These are phyloP conservation scores for Paecilomyces dactylethromorphus DNA, from an alignment of 2,329 filamentous ascomycete genomes.

Conservation along the genomic window DNA sequence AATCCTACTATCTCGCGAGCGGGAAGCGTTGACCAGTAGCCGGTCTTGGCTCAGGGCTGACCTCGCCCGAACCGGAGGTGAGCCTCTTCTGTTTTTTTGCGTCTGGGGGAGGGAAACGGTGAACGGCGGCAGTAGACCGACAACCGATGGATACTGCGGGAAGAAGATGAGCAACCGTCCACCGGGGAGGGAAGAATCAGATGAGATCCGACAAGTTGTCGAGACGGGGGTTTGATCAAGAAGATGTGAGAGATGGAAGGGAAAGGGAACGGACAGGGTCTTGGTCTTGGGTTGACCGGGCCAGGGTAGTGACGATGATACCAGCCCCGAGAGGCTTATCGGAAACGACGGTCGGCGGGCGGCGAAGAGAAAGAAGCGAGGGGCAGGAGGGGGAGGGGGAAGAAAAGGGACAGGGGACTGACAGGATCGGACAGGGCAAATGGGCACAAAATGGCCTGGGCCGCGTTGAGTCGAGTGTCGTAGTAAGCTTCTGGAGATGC, in stretches of 20 bases:
- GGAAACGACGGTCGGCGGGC: constrained; percentile 20
- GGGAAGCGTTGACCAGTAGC: neutral
- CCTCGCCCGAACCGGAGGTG: neutral
- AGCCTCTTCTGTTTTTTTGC: too few species aligned
- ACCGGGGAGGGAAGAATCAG: neutral
- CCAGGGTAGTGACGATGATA: constrained; percentile 18
- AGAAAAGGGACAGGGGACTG: neutral
- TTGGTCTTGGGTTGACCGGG: constrained; percentile 6
- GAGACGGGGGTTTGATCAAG: neutral
- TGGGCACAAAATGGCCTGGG: neutral
- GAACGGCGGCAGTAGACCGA: constrained; percentile 6
- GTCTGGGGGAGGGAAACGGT: too few species aligned
- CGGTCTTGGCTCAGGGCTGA: neutral
- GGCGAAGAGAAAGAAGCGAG: constrained; percentile 12
- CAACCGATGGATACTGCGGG: constrained; percentile 5
- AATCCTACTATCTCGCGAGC: neutral
- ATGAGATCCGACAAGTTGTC: neutral
- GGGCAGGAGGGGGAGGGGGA: constrained; percentile 8
- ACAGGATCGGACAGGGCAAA: neutral
- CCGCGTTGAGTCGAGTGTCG: neutral
- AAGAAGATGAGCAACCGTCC: constrained; percentile 2
- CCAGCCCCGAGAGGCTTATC: constrained; percentile 23
- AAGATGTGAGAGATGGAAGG: neutral
- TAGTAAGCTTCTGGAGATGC: neutral
- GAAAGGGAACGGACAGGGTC: constrained; percentile 6